A percentile compares a stretch with the other conserved stretches of the same genome.
Evolutionary conservation across 805 yeast species (phyloP).

Genomic region (Ogataea degrootiae): DNA sequence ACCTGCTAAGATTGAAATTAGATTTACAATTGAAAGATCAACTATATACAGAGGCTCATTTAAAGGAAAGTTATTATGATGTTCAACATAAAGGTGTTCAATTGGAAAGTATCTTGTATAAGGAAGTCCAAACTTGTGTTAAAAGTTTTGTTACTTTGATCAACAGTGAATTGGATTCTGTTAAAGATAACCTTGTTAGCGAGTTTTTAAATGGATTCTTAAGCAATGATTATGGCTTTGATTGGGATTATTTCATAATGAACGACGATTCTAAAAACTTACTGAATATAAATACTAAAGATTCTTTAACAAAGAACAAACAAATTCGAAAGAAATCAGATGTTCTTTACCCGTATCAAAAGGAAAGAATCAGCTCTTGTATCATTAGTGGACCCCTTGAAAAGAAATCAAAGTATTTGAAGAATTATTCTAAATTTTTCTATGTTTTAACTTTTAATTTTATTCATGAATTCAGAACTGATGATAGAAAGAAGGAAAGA

Average conservation of each 20-base stretch:
- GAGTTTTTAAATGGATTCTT: slow-evolving; percentile 48
- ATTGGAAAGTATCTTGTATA: slow-evolving; percentile 56
- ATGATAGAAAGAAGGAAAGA: slow-evolving; percentile 51
- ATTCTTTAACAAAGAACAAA: slow-evolving; percentile 28
- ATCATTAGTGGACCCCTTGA: slow-evolving; percentile 56
- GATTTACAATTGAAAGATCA: slow-evolving; percentile 66
- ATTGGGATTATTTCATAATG: slow-evolving; percentile 65
- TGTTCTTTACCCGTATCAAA: slow-evolving; percentile 49
- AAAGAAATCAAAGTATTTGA: slow-evolving; percentile 57
- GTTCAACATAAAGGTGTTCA: slow-evolving; percentile 63
- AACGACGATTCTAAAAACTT: slow-evolving; percentile 39
- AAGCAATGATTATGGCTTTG: slow-evolving; percentile 55
- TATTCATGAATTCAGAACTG: slow-evolving; percentile 60
- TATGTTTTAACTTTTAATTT: slow-evolving; percentile 65
- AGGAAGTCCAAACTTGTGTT: slow-evolving; percentile 56
- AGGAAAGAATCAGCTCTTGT: slow-evolving; percentile 45
- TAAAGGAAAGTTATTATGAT: slow-evolving; percentile 61
- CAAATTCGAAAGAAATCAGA: slow-evolving; percentile 45
- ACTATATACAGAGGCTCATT: slow-evolving; percentile 55
- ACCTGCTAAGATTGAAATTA: slow-evolving; percentile 52
- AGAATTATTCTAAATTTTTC: slow-evolving; percentile 57
- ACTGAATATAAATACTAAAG: slow-evolving; percentile 31
- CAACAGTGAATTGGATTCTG: slow-evolving; percentile 43
- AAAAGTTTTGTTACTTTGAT: slow-evolving; percentile 47
- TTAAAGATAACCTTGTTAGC: slow-evolving; percentile 47